Conservation (phyloP, 2,329 filamentous ascomycete genomes). For the Paraphaeosphaeria minitans region DNA sequence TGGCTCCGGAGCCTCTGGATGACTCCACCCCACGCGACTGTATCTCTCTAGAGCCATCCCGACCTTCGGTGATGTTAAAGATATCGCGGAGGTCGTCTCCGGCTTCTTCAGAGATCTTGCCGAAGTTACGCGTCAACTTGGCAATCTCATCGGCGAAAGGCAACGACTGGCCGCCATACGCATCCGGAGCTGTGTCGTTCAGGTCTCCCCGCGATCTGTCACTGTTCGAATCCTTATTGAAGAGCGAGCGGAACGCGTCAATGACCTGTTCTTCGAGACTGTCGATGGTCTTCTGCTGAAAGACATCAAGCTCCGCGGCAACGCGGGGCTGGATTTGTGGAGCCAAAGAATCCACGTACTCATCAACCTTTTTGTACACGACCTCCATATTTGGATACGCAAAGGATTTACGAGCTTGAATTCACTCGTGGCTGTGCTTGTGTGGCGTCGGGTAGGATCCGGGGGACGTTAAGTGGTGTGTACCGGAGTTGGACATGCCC, state of each 20-base stretch:
- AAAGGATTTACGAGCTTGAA: not conserved
- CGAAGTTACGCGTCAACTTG: constrained; percentile 36
- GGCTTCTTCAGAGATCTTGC: constrained; percentile 34
- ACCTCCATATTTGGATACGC: constrained; percentile 20
- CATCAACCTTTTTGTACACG: constrained; percentile 35
- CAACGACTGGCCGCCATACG: constrained; percentile 35
- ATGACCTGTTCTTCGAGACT: constrained; percentile 37
- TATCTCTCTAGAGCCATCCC: constrained; percentile 16
- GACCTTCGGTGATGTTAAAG: constrained; percentile 32
- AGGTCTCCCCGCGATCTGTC: constrained; percentile 21
- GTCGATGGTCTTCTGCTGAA: constrained; percentile 40
- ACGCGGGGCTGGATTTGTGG: constrained; percentile 41
- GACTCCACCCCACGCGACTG: constrained; percentile 20
- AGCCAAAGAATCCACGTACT: constrained; percentile 38
- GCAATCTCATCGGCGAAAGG: constrained; percentile 38
- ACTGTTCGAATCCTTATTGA: constrained; percentile 29
- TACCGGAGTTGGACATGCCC: too few relatives aligned
- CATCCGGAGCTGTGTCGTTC: constrained; percentile 34
- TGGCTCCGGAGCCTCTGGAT: constrained; percentile 17
- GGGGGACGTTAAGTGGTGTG: not conserved
- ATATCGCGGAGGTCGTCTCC: constrained; percentile 36
- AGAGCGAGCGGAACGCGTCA: constrained; percentile 36
- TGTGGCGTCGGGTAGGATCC: constrained; percentile 7
- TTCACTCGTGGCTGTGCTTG: constrained; percentile 2
- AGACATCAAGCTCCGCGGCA: constrained; percentile 33